Evolutionary conservation across 176 grass and related monocot genomes (phyloP).

Genomic region (Puccinellia tenuiflora): DNA sequence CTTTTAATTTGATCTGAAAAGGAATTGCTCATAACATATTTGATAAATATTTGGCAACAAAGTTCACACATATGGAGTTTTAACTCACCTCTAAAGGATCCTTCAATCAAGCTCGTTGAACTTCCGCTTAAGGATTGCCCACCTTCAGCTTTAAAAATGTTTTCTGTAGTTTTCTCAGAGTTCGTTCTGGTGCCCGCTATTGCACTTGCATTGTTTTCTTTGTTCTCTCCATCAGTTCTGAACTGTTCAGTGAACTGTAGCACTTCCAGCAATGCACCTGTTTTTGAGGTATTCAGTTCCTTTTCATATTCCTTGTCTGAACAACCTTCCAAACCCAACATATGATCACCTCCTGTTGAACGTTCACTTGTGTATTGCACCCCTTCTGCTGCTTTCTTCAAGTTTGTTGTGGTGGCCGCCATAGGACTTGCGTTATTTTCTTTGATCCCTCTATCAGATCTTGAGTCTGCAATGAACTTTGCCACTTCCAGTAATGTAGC

Average conservation of each 20-base stretch:
- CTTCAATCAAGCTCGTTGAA: not conserved
- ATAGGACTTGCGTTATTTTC: not conserved
- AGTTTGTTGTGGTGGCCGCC: not conserved
- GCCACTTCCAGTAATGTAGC: not conserved
- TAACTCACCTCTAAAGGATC: not conserved
- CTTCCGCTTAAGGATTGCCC: not conserved
- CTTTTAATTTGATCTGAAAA: not conserved
- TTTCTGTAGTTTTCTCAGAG: not conserved
- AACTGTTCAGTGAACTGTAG: not conserved
- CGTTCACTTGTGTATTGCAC: not conserved
- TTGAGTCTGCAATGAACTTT: not conserved
- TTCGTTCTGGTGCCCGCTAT: not conserved
- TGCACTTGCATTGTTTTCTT: conserved; percentile 14
- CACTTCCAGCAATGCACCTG: not conserved
- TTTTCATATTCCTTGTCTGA: not conserved
- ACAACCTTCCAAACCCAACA: not conserved
- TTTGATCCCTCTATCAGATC: not conserved
- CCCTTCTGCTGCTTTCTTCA: not conserved
- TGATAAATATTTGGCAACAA: conserved; percentile 10
- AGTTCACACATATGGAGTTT: not conserved
- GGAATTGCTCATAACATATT: not conserved
- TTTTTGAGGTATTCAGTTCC: not conserved
- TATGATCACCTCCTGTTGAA: not conserved
- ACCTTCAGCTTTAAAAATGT: conserved; percentile 1
- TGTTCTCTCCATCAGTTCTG: conserved; percentile 5